A percentile compares a stretch with the other conserved stretches of the same genome.
Conservation (phyloP, 805 yeast genomes). For the Ogataea dorogensis region DNA sequence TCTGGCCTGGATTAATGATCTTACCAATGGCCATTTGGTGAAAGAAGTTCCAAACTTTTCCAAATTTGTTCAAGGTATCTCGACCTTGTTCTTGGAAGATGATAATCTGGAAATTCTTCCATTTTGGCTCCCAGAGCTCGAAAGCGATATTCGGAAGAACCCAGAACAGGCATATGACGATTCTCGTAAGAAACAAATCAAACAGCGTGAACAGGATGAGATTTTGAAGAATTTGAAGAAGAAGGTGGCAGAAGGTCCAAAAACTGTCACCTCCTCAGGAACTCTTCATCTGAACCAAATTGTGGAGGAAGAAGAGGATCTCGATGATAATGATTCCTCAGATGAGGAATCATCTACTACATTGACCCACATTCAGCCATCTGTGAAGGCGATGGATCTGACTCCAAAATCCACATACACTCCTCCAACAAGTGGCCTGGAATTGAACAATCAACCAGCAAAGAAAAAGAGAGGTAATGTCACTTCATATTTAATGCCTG, state of each 20-base stretch:
- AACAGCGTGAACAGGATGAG: constrained; percentile 42
- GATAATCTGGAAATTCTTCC: constrained; percentile 89
- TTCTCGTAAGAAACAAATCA: constrained; percentile 51
- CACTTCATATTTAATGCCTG: constrained; percentile 31
- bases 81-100: constrained; percentile 82
- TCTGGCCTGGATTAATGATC: constrained; percentile 78
- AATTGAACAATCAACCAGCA: constrained; percentile 1
- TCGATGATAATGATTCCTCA: constrained; percentile 48
- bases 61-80: constrained; percentile 89
- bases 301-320: constrained; percentile 34
- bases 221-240: constrained; percentile 39
- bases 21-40: constrained; percentile 77
- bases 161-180: constrained; percentile 79
- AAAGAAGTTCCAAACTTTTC: constrained; percentile 94
- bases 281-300: constrained; percentile 34
- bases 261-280: constrained; percentile 23
- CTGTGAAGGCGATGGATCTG: constrained; percentile 4
- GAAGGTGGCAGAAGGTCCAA: constrained; percentile 43
- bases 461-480: constrained; percentile 19
- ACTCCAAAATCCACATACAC: constrained; percentile 6
- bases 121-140: constrained; percentile 92
- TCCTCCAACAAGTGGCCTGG: constrained; percentile 4
- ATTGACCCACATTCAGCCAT: constrained; percentile 9
- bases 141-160: constrained; percentile 68
- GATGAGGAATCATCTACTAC: constrained; percentile 55